phyloP scores from a whole-genome alignment of 2,329 filamentous ascomycete species.

The Cryoendolithus antarcticus region DNA sequence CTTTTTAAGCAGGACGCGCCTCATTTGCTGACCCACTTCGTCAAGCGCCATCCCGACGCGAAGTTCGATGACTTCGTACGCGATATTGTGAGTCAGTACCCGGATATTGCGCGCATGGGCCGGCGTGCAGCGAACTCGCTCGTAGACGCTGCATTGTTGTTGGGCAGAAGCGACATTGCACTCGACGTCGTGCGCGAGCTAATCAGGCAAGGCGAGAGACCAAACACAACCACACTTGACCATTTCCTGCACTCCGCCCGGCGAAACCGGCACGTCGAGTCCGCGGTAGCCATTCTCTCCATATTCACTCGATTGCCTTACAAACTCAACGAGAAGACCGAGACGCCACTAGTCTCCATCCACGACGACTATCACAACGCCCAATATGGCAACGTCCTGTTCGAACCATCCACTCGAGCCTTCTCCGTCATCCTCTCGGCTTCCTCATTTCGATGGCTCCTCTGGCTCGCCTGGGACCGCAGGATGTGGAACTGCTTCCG shows the following conservation, averaged over 20 bases:
- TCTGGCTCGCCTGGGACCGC: conserved; percentile 12
- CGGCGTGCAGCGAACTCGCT: too few species aligned
- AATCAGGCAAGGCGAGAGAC: conserved; percentile 4
- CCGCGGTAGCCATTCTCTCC: conserved; percentile 7
- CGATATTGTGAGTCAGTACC: conserved; percentile 1
- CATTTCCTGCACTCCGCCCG: conserved; percentile 14
- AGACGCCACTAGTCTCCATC: too few species aligned
- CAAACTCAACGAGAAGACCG: too few species aligned
- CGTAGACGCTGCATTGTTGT: conserved; percentile 8
- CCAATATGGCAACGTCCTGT: too few species aligned
- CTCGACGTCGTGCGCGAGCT: conserved; percentile 11
- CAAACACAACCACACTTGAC: conserved; percentile 13
- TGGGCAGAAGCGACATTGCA: conserved; percentile 12
- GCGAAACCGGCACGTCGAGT: conserved; percentile 6
- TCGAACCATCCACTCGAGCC: too few species aligned
- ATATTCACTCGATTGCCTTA: too few species aligned
- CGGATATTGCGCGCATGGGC: conserved; percentile 9
- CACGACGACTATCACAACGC: too few species aligned
- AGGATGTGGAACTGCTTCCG: conserved; percentile 18
- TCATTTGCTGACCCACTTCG: conserved; percentile 6
- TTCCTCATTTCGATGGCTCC: too few species aligned
- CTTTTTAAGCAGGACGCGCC: conserved; percentile 8
- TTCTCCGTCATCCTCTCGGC: too few species aligned
- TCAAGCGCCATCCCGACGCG: conserved; percentile 1
- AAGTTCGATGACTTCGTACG: conserved; percentile 10